Evolutionary conservation across 2,329 filamentous ascomycete genomes (phyloP).

Genomic region (Cladosporium colombiae): DNA sequence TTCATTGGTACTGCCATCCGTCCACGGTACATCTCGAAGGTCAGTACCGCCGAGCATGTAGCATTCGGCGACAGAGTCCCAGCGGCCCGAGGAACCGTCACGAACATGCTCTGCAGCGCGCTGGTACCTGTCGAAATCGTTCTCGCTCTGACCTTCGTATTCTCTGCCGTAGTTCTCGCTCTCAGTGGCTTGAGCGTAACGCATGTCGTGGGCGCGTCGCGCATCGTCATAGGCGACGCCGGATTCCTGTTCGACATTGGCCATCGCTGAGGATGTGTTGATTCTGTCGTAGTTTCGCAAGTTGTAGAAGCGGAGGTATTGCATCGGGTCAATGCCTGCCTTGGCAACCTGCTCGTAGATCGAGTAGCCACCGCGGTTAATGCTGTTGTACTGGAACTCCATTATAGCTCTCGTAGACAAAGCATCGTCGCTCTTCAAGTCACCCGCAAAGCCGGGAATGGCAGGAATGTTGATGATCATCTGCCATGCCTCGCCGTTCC

Average conservation of each 20-base stretch:
- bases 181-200: constrained; percentile 42
- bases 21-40: constrained; percentile 65
- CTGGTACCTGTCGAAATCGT: constrained; percentile 62
- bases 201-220: constrained; percentile 63
- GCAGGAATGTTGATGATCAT: constrained; percentile 77
- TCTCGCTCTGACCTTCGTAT: constrained; percentile 33
- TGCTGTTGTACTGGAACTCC: constrained; percentile 82
- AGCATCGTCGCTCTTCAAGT: constrained; percentile 70
- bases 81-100: constrained; percentile 54
- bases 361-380: constrained; percentile 73
- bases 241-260: constrained; percentile 59
- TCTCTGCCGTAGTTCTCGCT: constrained; percentile 40
- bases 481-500: constrained; percentile 67
- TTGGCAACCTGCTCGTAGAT: constrained; percentile 72
- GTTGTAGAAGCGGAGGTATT: constrained; percentile 84
- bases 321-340: constrained; percentile 67
- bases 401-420: constrained; percentile 81
- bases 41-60: constrained; percentile 80
- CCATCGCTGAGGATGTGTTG: constrained; percentile 67
- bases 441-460: constrained; percentile 80
- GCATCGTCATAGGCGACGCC: constrained; percentile 70
- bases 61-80: constrained; percentile 75
- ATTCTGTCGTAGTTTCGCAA: constrained; percentile 82
- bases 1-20: constrained; percentile 55
- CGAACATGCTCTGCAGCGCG: constrained; percentile 59